Evolutionary conservation across 1,284 basidiomycete species (phyloP).

Genomic region (Rhodotorula sp.): DNA sequence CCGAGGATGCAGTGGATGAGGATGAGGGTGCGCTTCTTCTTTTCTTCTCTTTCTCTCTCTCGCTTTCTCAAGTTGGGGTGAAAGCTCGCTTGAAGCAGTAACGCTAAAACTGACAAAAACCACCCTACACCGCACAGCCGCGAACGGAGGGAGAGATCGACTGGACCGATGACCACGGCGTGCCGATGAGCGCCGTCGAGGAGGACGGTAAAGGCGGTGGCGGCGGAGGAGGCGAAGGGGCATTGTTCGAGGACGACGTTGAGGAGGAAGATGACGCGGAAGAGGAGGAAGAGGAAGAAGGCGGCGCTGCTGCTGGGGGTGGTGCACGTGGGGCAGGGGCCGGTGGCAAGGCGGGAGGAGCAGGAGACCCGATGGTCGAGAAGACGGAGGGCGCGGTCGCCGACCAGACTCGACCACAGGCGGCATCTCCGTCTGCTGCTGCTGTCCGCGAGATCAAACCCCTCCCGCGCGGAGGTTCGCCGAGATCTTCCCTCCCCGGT

Average conservation of each 20-base stretch:
- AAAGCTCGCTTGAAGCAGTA: too few species aligned
- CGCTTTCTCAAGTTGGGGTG: too few species aligned
- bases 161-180: slow-evolving; percentile 25
- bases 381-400: neutral
- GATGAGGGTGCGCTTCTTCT: slow-evolving; percentile 64
- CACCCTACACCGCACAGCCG: slow-evolving; percentile 7
- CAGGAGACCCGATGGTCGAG: slow-evolving; percentile 10
- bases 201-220: neutral
- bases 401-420: neutral
- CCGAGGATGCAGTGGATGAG: slow-evolving; percentile 94
- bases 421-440: neutral
- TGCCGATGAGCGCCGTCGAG: neutral
- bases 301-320: slow-evolving; percentile 1
- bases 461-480: slow-evolving; percentile 6
- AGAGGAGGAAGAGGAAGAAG: slow-evolving; percentile 28
- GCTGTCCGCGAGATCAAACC: slow-evolving; percentile 18
- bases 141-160: slow-evolving; percentile 38
- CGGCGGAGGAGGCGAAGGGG: slow-evolving; percentile 29
- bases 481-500: neutral
- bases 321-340: neutral
- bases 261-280: slow-evolving; percentile 33
- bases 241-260: slow-evolving; percentile 41
- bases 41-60: neutral
- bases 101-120: too few species aligned
- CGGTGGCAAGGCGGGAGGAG: neutral